Percentiles rank a stretch among this genome's conserved stretches.
Conservation (phyloP, 495 filamentous ascomycete genomes). For the Saxophila tyrrhenica region DNA sequence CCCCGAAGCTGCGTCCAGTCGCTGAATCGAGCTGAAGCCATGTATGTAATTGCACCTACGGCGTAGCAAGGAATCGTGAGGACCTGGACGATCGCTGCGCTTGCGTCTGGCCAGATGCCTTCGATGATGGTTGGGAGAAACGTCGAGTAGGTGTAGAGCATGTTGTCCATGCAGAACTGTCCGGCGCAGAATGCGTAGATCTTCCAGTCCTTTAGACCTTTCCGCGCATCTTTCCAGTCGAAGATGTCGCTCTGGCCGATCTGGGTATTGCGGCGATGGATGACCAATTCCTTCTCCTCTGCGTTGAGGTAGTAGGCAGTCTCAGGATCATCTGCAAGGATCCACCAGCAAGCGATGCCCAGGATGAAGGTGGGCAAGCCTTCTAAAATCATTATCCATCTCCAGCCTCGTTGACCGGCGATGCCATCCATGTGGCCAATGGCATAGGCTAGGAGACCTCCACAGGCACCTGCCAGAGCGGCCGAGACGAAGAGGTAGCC, state of each 20-base stretch:
- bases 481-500: slow-evolving; percentile 91
- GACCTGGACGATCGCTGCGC: slow-evolving; percentile 52
- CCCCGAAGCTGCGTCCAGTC: slow-evolving; percentile 52
- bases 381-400: slow-evolving; percentile 66
- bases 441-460: slow-evolving; percentile 68
- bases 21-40: slow-evolving; percentile 48
- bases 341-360: slow-evolving; percentile 66
- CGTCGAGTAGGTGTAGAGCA: slow-evolving; percentile 61
- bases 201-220: slow-evolving; percentile 31
- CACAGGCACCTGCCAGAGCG: slow-evolving; percentile 74
- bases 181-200: slow-evolving; percentile 47
- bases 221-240: slow-evolving; percentile 66
- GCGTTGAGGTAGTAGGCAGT: slow-evolving; percentile 54
- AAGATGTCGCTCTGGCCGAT: slow-evolving; percentile 66
- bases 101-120: slow-evolving; percentile 48
- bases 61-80: slow-evolving; percentile 71
- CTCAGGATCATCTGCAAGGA: slow-evolving; percentile 85
- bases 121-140: slow-evolving; percentile 72
- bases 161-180: slow-evolving; percentile 37
- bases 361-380: slow-evolving; percentile 65
- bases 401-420: slow-evolving; percentile 57
- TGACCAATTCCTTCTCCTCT: slow-evolving; percentile 60
- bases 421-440: slow-evolving; percentile 65
- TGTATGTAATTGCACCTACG: slow-evolving; percentile 54
- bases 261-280: slow-evolving; percentile 57